These are phyloP conservation scores for Colletotrichum camelliae DNA, from an alignment of 2,329 filamentous ascomycete genomes.

Conservation along the genomic window DNA sequence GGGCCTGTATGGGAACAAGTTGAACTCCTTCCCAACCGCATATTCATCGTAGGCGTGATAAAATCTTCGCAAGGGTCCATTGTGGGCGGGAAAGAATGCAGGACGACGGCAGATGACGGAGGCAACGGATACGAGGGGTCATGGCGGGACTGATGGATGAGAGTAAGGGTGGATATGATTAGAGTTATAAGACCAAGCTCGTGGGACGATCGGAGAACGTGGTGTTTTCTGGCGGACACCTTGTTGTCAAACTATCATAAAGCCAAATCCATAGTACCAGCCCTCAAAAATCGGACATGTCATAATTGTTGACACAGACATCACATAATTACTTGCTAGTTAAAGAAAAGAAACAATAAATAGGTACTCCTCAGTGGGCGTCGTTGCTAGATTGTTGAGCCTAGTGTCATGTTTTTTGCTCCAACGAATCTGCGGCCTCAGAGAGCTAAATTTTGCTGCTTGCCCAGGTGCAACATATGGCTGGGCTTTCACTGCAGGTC, in stretches of 20 bases:
- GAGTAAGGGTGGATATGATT: not conserved
- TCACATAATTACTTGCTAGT: not conserved
- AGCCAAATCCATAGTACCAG: not conserved
- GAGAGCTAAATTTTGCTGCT: too few species aligned
- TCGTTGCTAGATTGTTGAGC: not conserved
- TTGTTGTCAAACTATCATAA: not conserved
- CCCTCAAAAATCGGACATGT: too few species aligned
- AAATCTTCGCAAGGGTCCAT: not conserved
- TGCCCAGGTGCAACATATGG: too few species aligned
- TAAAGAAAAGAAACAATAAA: not conserved
- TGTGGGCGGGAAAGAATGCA: not conserved
- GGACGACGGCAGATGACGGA: not conserved
- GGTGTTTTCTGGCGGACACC: not conserved
- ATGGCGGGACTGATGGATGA: too few species aligned
- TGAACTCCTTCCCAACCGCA: not conserved
- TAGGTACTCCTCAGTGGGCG: not conserved
- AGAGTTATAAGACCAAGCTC: not conserved
- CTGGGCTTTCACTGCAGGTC: too few species aligned
- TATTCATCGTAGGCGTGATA: not conserved
- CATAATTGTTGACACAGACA: too few species aligned
- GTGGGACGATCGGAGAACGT: not conserved
- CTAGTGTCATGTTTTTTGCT: not conserved
- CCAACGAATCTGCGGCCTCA: too few species aligned
- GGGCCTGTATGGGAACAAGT: not conserved
- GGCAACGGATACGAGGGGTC: too few species aligned